phyloP scores from a whole-genome alignment of 1,139 yeast species.

The Debaryomyces udenii region DNA sequence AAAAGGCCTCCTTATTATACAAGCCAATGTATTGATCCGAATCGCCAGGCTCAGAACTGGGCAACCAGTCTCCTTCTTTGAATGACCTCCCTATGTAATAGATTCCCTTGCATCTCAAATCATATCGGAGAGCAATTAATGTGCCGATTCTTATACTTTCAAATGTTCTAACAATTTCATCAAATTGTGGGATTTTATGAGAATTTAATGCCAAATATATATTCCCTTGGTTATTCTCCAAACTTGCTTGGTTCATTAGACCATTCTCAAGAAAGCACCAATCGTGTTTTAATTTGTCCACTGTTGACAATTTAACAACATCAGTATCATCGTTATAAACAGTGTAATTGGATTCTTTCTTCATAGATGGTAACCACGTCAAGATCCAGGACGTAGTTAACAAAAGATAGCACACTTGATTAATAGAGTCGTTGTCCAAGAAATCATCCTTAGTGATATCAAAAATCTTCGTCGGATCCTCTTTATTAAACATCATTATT shows the following conservation, averaged over 20 bases:
- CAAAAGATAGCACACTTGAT: constrained; percentile 52
- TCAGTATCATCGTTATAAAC: constrained; percentile 29
- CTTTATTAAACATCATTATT: constrained; percentile 33
- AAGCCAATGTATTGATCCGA: constrained; percentile 64
- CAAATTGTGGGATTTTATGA: constrained; percentile 49
- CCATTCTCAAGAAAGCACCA: constrained; percentile 63
- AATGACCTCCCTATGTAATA: constrained; percentile 58
- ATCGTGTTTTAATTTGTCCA: constrained; percentile 52
- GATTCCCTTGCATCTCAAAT: constrained; percentile 62
- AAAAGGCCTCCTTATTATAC: constrained; percentile 61
- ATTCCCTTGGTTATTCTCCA: constrained; percentile 26
- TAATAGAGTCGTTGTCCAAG: constrained; percentile 48
- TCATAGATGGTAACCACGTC: constrained; percentile 57
- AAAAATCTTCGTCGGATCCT: constrained; percentile 22
- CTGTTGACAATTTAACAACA: constrained; percentile 27
- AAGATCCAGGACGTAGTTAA: constrained; percentile 52
- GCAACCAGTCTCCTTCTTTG: constrained; percentile 46
- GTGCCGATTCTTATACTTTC: constrained; percentile 50
- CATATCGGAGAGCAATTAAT: constrained; percentile 64
- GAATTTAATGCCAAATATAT: constrained; percentile 40
- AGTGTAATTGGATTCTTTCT: constrained; percentile 43
- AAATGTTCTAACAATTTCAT: constrained; percentile 48
- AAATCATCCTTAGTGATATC: constrained; percentile 45
- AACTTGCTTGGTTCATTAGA: constrained; percentile 26
- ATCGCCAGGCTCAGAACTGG: constrained; percentile 58